These are phyloP conservation scores for Salix brachista DNA, from an alignment of 345 rosid genomes.

Conservation along the genomic window DNA sequence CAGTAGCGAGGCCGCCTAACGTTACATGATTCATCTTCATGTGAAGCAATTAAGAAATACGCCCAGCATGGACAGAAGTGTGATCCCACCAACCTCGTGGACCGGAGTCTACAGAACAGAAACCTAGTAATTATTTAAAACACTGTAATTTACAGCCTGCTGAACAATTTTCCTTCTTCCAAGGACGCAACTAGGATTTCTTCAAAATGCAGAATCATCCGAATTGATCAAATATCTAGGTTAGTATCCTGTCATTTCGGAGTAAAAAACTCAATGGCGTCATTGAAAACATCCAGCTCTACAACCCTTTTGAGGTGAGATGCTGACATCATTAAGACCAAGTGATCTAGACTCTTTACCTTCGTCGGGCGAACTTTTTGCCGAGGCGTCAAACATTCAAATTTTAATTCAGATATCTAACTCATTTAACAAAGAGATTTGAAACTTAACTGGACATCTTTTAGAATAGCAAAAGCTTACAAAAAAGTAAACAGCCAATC, in stretches of 20 bases:
- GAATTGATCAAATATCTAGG: constrained; percentile 13
- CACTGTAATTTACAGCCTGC: neutral
- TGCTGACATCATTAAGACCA: constrained; percentile 16
- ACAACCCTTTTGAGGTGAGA: constrained; percentile 11
- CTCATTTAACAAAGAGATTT: neutral
- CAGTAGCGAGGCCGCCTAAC: neutral
- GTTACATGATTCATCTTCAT: constrained; percentile 9
- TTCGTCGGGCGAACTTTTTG: neutral
- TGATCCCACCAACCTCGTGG: neutral
- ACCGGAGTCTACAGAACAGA: neutral
- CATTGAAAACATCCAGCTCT: constrained; percentile 1
- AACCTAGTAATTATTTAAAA: neutral
- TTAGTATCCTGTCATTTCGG: constrained; percentile 4
- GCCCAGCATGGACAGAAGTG: neutral
- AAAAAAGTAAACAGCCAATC: neutral
- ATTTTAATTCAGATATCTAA: neutral
- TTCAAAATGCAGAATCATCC: constrained; percentile 17
- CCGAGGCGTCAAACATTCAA: constrained; percentile 1
- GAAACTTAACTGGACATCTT: neutral
- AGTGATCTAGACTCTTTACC: neutral
- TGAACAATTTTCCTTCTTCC: neutral
- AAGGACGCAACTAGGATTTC: neutral
- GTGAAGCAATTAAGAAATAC: neutral
- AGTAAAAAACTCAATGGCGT: neutral
- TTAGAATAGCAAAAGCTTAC: neutral